phyloP scores from a whole-genome alignment of 176 grass and related monocot species.

The Oryza meyeriana region DNA sequence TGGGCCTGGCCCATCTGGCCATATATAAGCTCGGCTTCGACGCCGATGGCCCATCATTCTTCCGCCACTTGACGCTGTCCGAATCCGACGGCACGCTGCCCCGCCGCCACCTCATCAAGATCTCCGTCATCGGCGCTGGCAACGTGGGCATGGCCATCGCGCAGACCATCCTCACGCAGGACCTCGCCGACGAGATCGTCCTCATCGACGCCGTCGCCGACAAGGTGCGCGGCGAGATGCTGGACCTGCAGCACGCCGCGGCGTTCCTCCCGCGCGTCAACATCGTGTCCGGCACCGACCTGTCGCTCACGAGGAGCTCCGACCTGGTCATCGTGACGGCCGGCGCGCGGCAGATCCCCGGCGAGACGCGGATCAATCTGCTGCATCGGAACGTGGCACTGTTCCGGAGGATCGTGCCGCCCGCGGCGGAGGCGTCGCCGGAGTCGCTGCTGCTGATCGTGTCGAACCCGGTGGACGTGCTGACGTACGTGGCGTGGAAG shows the following conservation, averaged over 20 bases:
- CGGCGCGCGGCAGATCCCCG: constrained; percentile 52
- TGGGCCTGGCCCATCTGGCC: too few relatives aligned
- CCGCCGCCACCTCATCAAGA: constrained; percentile 30
- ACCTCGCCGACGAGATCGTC: constrained; percentile 57
- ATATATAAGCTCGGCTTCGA: constrained; percentile 57
- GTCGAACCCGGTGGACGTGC: constrained; percentile 60
- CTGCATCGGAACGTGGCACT: constrained; percentile 47
- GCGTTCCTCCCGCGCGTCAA: constrained; percentile 61
- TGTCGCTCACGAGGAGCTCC: constrained; percentile 35
- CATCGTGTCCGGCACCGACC: constrained; percentile 41
- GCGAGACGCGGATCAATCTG: constrained; percentile 38
- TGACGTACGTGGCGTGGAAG: constrained; percentile 61
- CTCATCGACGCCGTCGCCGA: constrained; percentile 54
- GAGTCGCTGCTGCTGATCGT: constrained; percentile 48
- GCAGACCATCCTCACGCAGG: constrained; percentile 58
- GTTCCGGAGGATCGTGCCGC: constrained; percentile 45
- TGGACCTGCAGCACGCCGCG: constrained; percentile 71
- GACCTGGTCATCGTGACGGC: constrained; percentile 59
- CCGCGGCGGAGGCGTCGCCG: constrained; percentile 37
- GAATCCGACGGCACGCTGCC: background rate
- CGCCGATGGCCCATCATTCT: background rate
- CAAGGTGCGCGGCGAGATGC: constrained; percentile 64
- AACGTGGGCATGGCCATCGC: constrained; percentile 77
- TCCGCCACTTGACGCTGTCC: background rate
- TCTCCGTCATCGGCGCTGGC: constrained; percentile 53